Percentiles rank a stretch among this genome's conserved stretches.
These are phyloP conservation scores for Ligustrum vulgare DNA, from an alignment of 257 asterid species.

Conservation along the genomic window DNA sequence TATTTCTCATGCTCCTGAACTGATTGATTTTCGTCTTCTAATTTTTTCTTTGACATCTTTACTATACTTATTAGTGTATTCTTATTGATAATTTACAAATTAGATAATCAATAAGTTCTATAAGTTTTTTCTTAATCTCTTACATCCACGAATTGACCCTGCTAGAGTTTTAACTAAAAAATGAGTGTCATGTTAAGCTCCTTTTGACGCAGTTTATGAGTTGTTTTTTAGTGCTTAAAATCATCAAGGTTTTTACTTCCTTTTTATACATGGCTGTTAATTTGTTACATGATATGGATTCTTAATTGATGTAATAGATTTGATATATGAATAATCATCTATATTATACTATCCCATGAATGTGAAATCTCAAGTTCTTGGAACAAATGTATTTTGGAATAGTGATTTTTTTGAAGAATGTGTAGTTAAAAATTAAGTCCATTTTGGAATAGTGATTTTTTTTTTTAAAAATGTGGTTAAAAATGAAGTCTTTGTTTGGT, in stretches of 20 bases:
- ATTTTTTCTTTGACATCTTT: neutral
- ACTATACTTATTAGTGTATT: neutral
- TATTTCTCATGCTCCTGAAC: neutral
- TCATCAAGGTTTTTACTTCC: no score
- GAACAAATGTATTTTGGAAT: no score
- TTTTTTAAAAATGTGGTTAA: no score
- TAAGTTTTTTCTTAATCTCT: no score
- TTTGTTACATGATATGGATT: no score
- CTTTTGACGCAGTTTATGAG: no score
- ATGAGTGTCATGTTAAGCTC: neutral
- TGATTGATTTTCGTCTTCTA: neutral
- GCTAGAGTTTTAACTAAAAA: neutral
- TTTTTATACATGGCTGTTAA: no score
- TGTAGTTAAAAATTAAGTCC: no score
- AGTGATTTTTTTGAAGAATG: no score
- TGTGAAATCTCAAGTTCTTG: neutral
- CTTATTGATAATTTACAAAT: neutral
- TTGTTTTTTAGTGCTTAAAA: neutral
- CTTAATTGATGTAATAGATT: no score
- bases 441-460: no score
- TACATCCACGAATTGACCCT: neutral
- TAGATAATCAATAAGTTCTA: neutral
- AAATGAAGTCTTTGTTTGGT: no score
- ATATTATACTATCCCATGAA: neutral
- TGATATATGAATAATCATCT: neutral